These are phyloP conservation scores for Aureobasidium leucospermi DNA, from an alignment of 2,329 filamentous ascomycete species.

Conservation along the genomic window DNA sequence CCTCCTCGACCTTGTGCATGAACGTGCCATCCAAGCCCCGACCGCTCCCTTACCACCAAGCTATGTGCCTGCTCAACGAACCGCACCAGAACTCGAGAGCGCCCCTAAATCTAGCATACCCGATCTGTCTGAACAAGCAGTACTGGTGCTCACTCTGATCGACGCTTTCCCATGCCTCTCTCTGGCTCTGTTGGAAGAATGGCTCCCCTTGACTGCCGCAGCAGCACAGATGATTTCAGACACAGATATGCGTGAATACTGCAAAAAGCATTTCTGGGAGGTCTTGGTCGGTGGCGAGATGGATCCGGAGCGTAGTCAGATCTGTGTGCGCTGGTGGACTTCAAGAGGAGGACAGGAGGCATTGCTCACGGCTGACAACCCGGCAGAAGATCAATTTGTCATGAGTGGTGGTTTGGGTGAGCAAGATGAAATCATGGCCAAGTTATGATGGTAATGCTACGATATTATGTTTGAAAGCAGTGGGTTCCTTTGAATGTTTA, in stretches of 20 bases:
- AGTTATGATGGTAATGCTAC: not conserved
- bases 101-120: conserved; percentile 21
- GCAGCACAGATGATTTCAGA: conserved; percentile 60
- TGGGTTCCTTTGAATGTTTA: too few species aligned
- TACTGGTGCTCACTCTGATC: conserved; percentile 67
- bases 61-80: conserved; percentile 17
- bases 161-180: conserved; percentile 71
- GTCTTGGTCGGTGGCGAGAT: conserved; percentile 74
- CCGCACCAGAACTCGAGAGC: conserved; percentile 13
- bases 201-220: conserved; percentile 65
- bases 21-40: conserved; percentile 53
- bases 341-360: conserved; percentile 52
- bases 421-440: conserved; percentile 2
- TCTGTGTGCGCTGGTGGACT: conserved; percentile 84
- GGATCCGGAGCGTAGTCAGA: conserved; percentile 74
- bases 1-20: conserved; percentile 68
- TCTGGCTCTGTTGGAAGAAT: conserved; percentile 65
- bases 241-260: conserved; percentile 53
- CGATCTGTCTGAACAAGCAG: conserved; percentile 67
- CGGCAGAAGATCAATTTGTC: conserved; percentile 26
- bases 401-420: conserved; percentile 51
- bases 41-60: conserved; percentile 31
- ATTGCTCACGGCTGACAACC: conserved; percentile 41
- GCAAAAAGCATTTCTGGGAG: conserved; percentile 70
- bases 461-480: too few species aligned